Evolutionary conservation across 192 early-diverging fungal species (phyloP).

Genomic region (Phycomyces nitens): DNA sequence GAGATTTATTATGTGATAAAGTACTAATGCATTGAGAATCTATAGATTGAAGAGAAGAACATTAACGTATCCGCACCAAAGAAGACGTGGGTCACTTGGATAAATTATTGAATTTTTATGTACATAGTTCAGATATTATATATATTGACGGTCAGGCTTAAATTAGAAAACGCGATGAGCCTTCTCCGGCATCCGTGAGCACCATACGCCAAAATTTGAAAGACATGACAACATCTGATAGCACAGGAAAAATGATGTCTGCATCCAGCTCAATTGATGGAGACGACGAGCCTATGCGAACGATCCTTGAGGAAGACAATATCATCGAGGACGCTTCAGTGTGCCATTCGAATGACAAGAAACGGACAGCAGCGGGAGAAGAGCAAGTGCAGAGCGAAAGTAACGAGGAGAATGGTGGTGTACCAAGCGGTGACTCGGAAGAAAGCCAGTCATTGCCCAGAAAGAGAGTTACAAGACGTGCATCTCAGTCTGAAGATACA

Average conservation of each 20-base stretch:
- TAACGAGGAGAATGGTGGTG: neutral
- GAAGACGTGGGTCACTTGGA: conserved; percentile 24
- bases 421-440: neutral
- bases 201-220: conserved; percentile 35
- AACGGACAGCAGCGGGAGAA: conserved; percentile 13
- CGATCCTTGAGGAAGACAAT: conserved; percentile 12
- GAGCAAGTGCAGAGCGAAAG: conserved; percentile 5
- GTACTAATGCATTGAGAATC: neutral
- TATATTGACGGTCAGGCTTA: neutral
- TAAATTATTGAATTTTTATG: neutral
- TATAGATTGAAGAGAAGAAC: conserved; percentile 8
- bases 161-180: conserved; percentile 29
- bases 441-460: neutral
- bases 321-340: conserved; percentile 1
- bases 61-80: conserved; percentile 23
- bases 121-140: neutral
- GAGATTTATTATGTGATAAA: neutral
- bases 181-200: conserved; percentile 13
- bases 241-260: neutral
- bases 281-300: conserved; percentile 18
- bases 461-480: conserved; percentile 7
- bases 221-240: conserved; percentile 35
- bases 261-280: neutral
- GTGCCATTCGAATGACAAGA: conserved; percentile 11
- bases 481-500: neutral